phyloP scores from a whole-genome alignment of 2,329 filamentous ascomycete genomes.

The Ceratocystis eucalypticola region DNA sequence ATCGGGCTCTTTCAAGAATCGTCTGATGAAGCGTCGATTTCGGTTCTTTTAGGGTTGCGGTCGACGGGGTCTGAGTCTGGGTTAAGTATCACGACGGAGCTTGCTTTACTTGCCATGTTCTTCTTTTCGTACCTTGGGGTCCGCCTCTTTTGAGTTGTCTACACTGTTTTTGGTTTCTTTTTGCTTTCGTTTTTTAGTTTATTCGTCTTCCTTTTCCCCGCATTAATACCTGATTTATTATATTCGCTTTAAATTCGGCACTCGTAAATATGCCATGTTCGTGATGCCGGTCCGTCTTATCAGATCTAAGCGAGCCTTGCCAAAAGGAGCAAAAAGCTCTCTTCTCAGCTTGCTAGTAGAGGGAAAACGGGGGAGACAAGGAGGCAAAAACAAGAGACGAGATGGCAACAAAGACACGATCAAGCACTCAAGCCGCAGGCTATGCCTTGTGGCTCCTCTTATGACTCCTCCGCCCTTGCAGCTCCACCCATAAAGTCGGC shows the following conservation, averaged over 20 bases:
- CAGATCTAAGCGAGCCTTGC: not conserved
- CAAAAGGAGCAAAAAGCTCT: not conserved
- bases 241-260: not conserved
- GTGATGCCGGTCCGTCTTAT: not conserved
- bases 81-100: not conserved
- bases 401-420: not conserved
- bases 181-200: not conserved
- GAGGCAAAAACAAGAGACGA: too few species aligned
- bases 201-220: not conserved
- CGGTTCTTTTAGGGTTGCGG: constrained; percentile 12
- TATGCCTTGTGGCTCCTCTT: not conserved
- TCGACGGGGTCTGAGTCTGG: not conserved
- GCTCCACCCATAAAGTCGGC: not conserved
- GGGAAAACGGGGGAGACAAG: not conserved
- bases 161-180: not conserved
- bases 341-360: not conserved
- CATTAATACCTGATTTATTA: not conserved
- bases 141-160: not conserved
- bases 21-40: constrained; percentile 9
- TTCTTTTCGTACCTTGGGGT: constrained; percentile 6
- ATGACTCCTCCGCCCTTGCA: not conserved
- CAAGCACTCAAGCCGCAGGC: not conserved
- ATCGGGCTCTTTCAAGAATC: constrained; percentile 2
- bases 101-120: not conserved
- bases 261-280: not conserved